These are phyloP conservation scores for Cryphonectria radicalis DNA, from an alignment of 2,329 filamentous ascomycete species.

Conservation along the genomic window DNA sequence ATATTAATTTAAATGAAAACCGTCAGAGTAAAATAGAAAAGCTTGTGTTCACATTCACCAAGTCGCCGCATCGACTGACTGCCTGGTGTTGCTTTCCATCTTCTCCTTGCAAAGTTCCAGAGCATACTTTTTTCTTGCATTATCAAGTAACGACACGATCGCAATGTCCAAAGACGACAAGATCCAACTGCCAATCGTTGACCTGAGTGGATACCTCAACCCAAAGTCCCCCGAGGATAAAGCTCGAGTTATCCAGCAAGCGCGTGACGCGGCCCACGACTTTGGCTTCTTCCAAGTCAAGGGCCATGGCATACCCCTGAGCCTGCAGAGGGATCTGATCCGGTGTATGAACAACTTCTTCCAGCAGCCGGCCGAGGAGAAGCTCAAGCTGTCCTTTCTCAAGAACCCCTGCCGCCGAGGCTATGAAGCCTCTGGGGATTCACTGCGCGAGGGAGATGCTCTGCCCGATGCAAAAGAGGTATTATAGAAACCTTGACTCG, in stretches of 20 bases:
- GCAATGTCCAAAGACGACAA: conserved; percentile 5
- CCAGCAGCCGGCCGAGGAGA: conserved; percentile 31
- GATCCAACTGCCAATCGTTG: conserved; percentile 24
- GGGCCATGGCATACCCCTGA: conserved; percentile 32
- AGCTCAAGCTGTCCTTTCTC: conserved; percentile 32
- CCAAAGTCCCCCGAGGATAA: conserved; percentile 25
- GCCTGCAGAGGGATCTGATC: conserved; percentile 25
- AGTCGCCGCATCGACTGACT: not conserved
- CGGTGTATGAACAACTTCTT: conserved; percentile 28
- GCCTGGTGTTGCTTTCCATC: not conserved
- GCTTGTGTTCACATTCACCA: not conserved
- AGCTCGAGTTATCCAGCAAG: conserved; percentile 29
- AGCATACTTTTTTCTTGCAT: not conserved
- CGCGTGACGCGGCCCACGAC: conserved; percentile 26
- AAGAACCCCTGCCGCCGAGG: conserved; percentile 35
- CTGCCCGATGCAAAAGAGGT: conserved; percentile 37
- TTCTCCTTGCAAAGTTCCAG: not conserved
- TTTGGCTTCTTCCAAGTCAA: conserved; percentile 34
- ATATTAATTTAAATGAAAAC: not conserved
- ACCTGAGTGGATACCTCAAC: conserved; percentile 31
- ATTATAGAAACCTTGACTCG: not conserved
- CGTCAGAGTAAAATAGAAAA: not conserved
- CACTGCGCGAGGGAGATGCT: conserved; percentile 30
- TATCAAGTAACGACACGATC: not conserved
- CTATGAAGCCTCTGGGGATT: conserved; percentile 34